phyloP scores from a whole-genome alignment of 768 basidiomycete genomes.

The Gymnopilus dilepis region DNA sequence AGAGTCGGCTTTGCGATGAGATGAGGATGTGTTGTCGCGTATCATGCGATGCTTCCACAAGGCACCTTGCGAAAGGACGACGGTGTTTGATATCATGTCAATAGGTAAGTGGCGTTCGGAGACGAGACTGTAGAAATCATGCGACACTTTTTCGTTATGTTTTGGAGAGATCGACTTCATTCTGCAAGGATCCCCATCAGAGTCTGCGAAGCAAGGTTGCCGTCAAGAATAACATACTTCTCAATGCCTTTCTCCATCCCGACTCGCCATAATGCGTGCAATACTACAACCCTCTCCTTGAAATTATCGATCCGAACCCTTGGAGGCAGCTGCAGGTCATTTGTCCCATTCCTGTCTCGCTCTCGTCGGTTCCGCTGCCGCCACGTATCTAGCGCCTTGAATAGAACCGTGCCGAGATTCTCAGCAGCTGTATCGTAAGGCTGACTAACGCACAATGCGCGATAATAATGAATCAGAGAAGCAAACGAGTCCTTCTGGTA shows the following conservation, averaged over 20 bases:
- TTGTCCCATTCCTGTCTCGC: slow-evolving; percentile 35
- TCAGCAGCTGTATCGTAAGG: slow-evolving; percentile 89
- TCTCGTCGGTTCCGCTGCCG: slow-evolving; percentile 48
- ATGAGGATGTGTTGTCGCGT: slow-evolving; percentile 45
- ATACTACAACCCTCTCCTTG: slow-evolving; percentile 73
- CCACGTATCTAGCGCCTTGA: slow-evolving; percentile 68
- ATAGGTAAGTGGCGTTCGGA: slow-evolving; percentile 72
- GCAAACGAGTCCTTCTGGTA: slow-evolving; percentile 85
- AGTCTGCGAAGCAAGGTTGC: slow-evolving; percentile 15
- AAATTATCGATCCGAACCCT: slow-evolving; percentile 63
- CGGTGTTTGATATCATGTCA: slow-evolving; percentile 76
- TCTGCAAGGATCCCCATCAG: slow-evolving; percentile 36
- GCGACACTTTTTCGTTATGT: slow-evolving; percentile 52
- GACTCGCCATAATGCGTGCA: slow-evolving; percentile 78
- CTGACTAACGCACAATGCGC: slow-evolving; percentile 84
- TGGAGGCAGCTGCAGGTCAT: slow-evolving; percentile 45
- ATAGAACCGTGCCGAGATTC: slow-evolving; percentile 78
- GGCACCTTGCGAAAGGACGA: slow-evolving; percentile 79
- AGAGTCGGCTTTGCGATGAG: slow-evolving; percentile 32
- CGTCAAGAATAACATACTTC: slow-evolving; percentile 51
- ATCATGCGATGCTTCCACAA: slow-evolving; percentile 86
- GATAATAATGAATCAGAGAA: slow-evolving; percentile 86
- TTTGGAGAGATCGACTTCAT: slow-evolving; percentile 53
- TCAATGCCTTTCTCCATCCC: slow-evolving; percentile 57
- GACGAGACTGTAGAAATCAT: slow-evolving; percentile 65